phyloP scores from a whole-genome alignment of 768 basidiomycete species.

The Serpula lacrymans region DNA sequence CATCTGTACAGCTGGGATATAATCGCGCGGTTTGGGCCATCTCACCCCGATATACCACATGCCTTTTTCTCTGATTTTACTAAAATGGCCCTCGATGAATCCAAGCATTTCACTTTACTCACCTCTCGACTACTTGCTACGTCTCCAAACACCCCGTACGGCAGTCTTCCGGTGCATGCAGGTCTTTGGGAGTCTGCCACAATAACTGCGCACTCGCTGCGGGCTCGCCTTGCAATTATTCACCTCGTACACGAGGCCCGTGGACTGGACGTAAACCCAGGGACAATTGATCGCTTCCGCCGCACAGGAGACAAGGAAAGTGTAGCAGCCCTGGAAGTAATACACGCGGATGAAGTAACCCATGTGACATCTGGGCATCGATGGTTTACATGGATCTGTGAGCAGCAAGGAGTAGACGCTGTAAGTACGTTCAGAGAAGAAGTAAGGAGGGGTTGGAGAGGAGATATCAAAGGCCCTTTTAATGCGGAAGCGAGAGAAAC shows the following conservation, averaged over 20 bases:
- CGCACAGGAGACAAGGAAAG: conserved; percentile 64
- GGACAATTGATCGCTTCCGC: conserved; percentile 69
- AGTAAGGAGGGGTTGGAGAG: conserved; percentile 66
- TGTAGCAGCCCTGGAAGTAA: conserved; percentile 65
- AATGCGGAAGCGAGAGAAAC: conserved; percentile 69
- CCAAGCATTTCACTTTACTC: conserved; percentile 78
- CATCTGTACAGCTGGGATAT: conserved; percentile 65
- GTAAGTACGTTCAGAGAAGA: conserved; percentile 66
- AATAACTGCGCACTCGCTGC: conserved; percentile 63
- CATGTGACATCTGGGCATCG: conserved; percentile 81
- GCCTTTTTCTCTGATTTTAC: conserved; percentile 81
- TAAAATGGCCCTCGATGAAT: conserved; percentile 83
- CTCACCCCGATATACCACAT: conserved; percentile 55
- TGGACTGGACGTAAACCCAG: conserved; percentile 81
- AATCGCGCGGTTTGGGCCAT: conserved; percentile 70
- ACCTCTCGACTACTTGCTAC: conserved; percentile 57
- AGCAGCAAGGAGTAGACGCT: conserved; percentile 51
- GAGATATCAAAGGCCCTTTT: conserved; percentile 79
- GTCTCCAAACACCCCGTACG: conserved; percentile 66
- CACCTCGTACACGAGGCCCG: conserved; percentile 84
- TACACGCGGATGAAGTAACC: conserved; percentile 77
- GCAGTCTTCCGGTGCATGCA: conserved; percentile 68
- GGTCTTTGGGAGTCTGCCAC: conserved; percentile 78
- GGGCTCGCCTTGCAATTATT: conserved; percentile 75
- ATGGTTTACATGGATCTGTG: conserved; percentile 81